phyloP scores from a whole-genome alignment of 139 green algal genomes.

The Chlamydomonas sp. region DNA sequence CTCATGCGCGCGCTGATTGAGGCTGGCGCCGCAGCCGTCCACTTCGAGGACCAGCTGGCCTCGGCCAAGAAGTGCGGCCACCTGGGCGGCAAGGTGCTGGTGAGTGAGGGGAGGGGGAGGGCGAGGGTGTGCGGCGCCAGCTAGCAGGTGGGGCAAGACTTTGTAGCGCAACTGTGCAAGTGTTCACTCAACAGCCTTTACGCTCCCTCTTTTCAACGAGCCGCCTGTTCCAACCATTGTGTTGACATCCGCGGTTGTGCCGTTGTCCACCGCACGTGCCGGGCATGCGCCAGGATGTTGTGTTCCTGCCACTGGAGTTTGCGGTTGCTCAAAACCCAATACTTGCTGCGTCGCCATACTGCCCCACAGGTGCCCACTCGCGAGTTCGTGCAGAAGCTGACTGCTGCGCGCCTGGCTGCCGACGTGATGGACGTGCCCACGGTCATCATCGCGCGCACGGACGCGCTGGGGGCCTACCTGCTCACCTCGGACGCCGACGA shows the following conservation, averaged over 20 bases:
- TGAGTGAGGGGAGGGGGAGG: not conserved
- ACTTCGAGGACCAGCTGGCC: conserved; percentile 82
- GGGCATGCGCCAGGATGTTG: no score
- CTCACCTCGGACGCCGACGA: conserved; percentile 89
- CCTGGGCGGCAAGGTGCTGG: conserved; percentile 81
- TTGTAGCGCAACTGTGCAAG: no score
- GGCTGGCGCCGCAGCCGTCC: conserved; percentile 78
- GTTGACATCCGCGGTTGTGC: no score
- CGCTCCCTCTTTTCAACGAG: no score
- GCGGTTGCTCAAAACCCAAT: no score
- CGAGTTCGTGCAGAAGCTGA: conserved; percentile 81
- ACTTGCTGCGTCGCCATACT: conserved; percentile 27
- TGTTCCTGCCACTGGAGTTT: no score
- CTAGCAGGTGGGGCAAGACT: no score
- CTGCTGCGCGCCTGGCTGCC: conserved; percentile 81
- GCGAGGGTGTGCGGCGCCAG: no score
- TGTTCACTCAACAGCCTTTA: no score
- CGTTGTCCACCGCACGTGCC: no score
- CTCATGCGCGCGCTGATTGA: conserved; percentile 76
- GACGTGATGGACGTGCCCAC: conserved; percentile 80
- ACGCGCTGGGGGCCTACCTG: conserved; percentile 76
- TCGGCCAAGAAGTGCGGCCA: conserved; percentile 82
- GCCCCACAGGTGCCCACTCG: conserved; percentile 59
- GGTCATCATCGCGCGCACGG: conserved; percentile 83
- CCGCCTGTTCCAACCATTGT: no score